phyloP scores from a whole-genome alignment of 805 yeast genomes.

The Schwanniomyces yamadae region DNA sequence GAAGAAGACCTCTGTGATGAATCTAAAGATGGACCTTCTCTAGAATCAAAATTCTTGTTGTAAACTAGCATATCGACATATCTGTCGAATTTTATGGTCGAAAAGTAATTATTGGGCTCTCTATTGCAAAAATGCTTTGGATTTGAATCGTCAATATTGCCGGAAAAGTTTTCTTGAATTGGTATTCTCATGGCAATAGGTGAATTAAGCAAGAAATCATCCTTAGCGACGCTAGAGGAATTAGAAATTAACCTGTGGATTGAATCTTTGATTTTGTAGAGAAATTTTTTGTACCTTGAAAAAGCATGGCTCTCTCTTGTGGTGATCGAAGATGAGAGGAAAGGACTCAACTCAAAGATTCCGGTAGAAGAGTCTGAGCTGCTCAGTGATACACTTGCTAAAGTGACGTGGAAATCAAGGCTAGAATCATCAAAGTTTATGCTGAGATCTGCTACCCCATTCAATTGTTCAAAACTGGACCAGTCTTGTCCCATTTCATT shows the following conservation, averaged over 20 bases:
- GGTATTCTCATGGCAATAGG: slow-evolving; percentile 10
- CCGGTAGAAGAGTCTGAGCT: neutral
- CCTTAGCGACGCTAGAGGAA: too few relatives aligned
- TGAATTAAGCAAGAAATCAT: too few relatives aligned
- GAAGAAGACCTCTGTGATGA: neutral
- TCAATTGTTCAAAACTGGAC: too few relatives aligned
- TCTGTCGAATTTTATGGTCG: slow-evolving; percentile 14
- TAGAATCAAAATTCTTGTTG: slow-evolving; percentile 5
- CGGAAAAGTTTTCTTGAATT: neutral
- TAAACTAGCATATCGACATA: slow-evolving; percentile 16
- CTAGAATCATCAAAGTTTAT: slow-evolving; percentile 7
- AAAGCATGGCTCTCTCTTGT: neutral
- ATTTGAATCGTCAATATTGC: neutral
- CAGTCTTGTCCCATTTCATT: too few relatives aligned
- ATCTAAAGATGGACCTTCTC: neutral
- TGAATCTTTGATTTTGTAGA: slow-evolving; percentile 1
- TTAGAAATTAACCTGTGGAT: neutral
- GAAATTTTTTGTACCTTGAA: slow-evolving; percentile 1
- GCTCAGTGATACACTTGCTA: neutral
- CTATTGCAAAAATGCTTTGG: too few relatives aligned
- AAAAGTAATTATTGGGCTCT: neutral
- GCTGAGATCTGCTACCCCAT: neutral
- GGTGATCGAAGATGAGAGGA: too few relatives aligned
- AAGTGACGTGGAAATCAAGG: slow-evolving; percentile 5
- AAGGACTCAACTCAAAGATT: too few relatives aligned